Conservation (phyloP, 1,284 basidiomycete species). For the Ceraceosorus guamensis region DNA sequence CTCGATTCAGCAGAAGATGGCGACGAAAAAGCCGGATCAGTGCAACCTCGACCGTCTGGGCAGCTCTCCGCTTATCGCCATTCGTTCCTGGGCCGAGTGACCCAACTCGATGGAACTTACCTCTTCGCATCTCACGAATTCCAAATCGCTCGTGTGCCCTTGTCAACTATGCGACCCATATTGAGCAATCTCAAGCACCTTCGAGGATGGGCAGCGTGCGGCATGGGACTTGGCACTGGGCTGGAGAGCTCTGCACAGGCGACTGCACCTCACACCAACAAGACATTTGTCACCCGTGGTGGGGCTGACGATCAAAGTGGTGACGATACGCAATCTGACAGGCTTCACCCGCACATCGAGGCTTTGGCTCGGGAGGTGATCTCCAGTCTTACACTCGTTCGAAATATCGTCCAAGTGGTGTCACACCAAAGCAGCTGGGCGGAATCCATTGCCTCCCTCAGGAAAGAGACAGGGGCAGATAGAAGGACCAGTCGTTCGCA, state of each 20-base stretch:
- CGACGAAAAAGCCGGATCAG: background rate
- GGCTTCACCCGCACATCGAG: background rate
- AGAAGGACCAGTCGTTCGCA: too few species aligned
- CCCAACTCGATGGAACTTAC: constrained; percentile 13
- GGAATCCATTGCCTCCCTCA: too few species aligned
- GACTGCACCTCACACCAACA: background rate
- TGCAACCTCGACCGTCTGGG: constrained; percentile 1
- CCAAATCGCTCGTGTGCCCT: constrained; percentile 18
- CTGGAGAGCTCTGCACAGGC: background rate
- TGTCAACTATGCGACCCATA: constrained; percentile 13
- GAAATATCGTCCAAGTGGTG: background rate
- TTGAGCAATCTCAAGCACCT: constrained; percentile 16
- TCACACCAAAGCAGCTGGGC: too few species aligned
- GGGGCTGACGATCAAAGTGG: background rate
- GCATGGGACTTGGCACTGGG: constrained; percentile 15
- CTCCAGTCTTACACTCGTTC: background rate
- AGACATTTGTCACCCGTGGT: too few species aligned
- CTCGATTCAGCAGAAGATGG: background rate
- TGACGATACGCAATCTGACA: background rate
- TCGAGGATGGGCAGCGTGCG: constrained; percentile 31
- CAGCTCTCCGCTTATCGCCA: constrained; percentile 11
- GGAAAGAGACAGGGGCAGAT: too few species aligned
- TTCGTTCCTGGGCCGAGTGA: constrained; percentile 7
- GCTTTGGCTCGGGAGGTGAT: background rate
- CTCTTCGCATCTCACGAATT: constrained; percentile 31